These are phyloP conservation scores for Hymenoscyphus infarciens DNA, from an alignment of 2,329 filamentous ascomycete species.

Conservation along the genomic window DNA sequence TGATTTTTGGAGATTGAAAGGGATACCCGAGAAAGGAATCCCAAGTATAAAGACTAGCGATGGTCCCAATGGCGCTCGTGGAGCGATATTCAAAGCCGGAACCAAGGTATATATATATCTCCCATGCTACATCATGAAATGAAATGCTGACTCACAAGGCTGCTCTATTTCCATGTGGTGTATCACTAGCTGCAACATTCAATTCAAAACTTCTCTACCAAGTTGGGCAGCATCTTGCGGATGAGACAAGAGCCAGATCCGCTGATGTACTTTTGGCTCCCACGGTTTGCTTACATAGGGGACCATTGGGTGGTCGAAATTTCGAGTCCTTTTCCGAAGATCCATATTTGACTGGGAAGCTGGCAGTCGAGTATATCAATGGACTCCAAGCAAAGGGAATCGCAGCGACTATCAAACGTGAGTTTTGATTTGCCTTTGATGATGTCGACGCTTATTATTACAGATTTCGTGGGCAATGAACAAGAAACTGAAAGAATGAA, in stretches of 20 bases:
- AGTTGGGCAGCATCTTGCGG: conserved; percentile 66
- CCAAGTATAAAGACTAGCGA: conserved; percentile 65
- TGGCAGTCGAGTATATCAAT: conserved; percentile 68
- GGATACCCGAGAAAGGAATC: conserved; percentile 59
- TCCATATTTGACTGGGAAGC: conserved; percentile 69
- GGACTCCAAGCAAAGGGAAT: conserved; percentile 71
- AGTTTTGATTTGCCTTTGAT: conserved; percentile 23
- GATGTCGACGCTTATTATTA: conserved; percentile 13
- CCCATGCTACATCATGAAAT: neutral
- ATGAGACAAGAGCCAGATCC: conserved; percentile 69
- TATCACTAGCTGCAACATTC: conserved; percentile 77
- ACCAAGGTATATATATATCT: conserved; percentile 48
- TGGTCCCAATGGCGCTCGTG: conserved; percentile 67
- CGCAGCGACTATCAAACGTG: conserved; percentile 75
- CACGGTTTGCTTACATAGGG: conserved; percentile 78
- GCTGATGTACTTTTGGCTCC: conserved; percentile 72
- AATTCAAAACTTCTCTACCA: conserved; percentile 66
- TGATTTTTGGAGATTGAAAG: conserved; percentile 68
- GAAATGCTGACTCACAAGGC: conserved; percentile 45
- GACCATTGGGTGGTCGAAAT: conserved; percentile 77
- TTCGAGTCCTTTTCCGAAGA: conserved; percentile 88
- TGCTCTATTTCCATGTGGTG: conserved; percentile 74
- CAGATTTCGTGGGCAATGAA: conserved; percentile 68
- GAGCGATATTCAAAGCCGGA: conserved; percentile 65
- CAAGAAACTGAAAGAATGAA: conserved; percentile 66